Evolutionary conservation across 257 asterid genomes (phyloP).

Genomic region (Salvia splendens): DNA sequence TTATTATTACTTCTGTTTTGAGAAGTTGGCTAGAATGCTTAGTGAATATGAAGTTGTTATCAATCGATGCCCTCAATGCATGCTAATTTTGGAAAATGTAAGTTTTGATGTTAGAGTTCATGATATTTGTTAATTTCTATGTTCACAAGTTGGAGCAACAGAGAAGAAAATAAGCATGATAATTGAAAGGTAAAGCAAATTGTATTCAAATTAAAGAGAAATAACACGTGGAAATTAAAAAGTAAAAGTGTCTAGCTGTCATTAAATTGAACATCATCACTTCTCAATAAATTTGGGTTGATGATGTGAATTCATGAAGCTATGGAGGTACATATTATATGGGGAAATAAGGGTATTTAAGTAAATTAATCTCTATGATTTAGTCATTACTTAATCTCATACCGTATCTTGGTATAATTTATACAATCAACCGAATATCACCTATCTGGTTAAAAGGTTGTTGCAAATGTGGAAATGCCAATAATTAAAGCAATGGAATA

Average conservation of each 20-base stretch:
- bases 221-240: too few species aligned
- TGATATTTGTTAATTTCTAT: not conserved
- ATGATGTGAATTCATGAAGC: too few species aligned
- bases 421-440: not conserved
- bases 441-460: conserved; percentile 58
- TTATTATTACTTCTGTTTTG: conserved; percentile 36
- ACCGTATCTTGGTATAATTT: too few species aligned
- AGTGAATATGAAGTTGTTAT: conserved; percentile 83
- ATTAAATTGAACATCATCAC: too few species aligned
- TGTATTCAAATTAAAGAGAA: too few species aligned
- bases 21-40: conserved; percentile 62
- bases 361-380: too few species aligned
- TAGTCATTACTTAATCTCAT: too few species aligned
- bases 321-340: too few species aligned
- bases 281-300: too few species aligned
- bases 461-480: conserved; percentile 84
- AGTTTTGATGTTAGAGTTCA: conserved; percentile 38
- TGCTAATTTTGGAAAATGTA: conserved; percentile 78
- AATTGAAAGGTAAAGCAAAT: not conserved
- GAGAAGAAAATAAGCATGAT: not conserved
- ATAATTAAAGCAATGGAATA: conserved; percentile 78
- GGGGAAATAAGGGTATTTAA: too few species aligned
- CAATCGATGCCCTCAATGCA: conserved; percentile 92
- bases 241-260: too few species aligned
- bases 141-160: too few species aligned